phyloP scores from a whole-genome alignment of 2,329 filamentous ascomycete genomes.

The Alternaria alternata region DNA sequence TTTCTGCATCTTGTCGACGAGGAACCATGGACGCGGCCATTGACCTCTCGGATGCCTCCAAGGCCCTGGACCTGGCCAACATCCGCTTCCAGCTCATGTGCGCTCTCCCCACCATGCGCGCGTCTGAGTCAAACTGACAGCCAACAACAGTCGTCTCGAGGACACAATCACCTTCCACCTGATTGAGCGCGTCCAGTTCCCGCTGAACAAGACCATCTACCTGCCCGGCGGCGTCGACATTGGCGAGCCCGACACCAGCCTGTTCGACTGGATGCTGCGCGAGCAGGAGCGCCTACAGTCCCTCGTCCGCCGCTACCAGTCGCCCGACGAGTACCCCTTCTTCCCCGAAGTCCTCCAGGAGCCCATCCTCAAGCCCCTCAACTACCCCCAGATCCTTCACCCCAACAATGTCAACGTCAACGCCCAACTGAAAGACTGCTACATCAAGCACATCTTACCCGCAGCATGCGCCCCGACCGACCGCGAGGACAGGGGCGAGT shows the following conservation, averaged over 20 bases:
- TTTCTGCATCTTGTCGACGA: neutral
- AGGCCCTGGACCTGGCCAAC: conserved; percentile 86
- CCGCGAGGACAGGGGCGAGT: conserved; percentile 81
- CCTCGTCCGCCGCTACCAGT: conserved; percentile 91
- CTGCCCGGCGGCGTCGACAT: conserved; percentile 79
- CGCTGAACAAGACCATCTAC: conserved; percentile 90
- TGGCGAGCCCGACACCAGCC: conserved; percentile 75
- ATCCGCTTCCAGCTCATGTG: conserved; percentile 96
- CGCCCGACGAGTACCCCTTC: conserved; percentile 97
- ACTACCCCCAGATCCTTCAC: conserved; percentile 89
- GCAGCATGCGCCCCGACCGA: conserved; percentile 80
- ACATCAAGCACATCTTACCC: conserved; percentile 83
- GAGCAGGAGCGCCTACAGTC: conserved; percentile 93
- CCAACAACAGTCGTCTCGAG: conserved; percentile 77
- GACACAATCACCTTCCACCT: conserved; percentile 98
- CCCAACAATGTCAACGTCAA: conserved; percentile 92
- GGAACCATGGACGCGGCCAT: conserved; percentile 84
- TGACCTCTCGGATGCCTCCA: conserved; percentile 82
- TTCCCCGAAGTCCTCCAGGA: conserved; percentile 81
- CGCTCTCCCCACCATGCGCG: conserved; percentile 16
- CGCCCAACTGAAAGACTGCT: conserved; percentile 82
- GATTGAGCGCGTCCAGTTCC: conserved; percentile 98
- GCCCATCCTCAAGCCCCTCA: conserved; percentile 84
- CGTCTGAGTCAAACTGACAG: conserved; percentile 21
- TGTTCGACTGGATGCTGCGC: conserved; percentile 92